Percentiles rank a stretch among this genome's conserved stretches.
Evolutionary conservation across 2,329 filamentous ascomycete species (phyloP).

Genomic region (Colletotrichum truncatum): DNA sequence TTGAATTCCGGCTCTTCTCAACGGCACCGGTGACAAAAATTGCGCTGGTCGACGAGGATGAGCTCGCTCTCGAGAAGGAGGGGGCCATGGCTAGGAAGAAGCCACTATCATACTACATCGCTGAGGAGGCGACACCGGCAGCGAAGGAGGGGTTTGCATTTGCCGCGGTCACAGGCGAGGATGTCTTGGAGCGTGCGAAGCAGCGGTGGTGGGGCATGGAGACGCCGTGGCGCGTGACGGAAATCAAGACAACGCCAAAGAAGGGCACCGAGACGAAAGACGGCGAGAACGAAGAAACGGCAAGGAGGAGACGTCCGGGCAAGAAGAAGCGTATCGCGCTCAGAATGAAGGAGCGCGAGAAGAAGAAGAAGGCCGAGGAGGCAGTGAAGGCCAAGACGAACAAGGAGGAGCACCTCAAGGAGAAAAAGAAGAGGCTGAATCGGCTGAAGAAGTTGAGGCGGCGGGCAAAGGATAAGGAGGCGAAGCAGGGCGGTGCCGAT

Average conservation of each 20-base stretch:
- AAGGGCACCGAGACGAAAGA: background rate
- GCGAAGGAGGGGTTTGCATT: slow-evolving; percentile 49
- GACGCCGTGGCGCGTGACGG: slow-evolving; percentile 67
- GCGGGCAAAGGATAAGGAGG: slow-evolving; percentile 65
- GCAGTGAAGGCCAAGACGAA: slow-evolving; percentile 49
- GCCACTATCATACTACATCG: slow-evolving; percentile 61
- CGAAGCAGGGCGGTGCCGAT: slow-evolving; percentile 47
- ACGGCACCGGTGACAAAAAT: slow-evolving; percentile 58
- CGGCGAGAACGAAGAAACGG: slow-evolving; percentile 33
- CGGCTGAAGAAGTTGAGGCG: slow-evolving; percentile 67
- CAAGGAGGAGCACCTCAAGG: slow-evolving; percentile 65
- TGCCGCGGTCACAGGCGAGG: slow-evolving; percentile 62
- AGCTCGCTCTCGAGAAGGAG: slow-evolving; percentile 40
- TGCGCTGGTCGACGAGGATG: slow-evolving; percentile 55
- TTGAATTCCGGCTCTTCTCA: slow-evolving; percentile 68
- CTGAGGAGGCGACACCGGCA: slow-evolving; percentile 45
- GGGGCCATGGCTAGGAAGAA: slow-evolving; percentile 47
- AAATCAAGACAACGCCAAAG: slow-evolving; percentile 38
- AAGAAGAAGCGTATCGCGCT: slow-evolving; percentile 67
- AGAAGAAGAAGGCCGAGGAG: slow-evolving; percentile 49
- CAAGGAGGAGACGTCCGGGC: slow-evolving; percentile 57
- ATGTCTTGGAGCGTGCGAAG: slow-evolving; percentile 54
- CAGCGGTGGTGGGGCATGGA: slow-evolving; percentile 65
- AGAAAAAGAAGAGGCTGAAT: slow-evolving; percentile 72
- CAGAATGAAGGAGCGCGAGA: slow-evolving; percentile 54